Evolutionary conservation across 2,329 filamentous ascomycete species (phyloP).

Genomic region (Furcasterigmium furcatum): DNA sequence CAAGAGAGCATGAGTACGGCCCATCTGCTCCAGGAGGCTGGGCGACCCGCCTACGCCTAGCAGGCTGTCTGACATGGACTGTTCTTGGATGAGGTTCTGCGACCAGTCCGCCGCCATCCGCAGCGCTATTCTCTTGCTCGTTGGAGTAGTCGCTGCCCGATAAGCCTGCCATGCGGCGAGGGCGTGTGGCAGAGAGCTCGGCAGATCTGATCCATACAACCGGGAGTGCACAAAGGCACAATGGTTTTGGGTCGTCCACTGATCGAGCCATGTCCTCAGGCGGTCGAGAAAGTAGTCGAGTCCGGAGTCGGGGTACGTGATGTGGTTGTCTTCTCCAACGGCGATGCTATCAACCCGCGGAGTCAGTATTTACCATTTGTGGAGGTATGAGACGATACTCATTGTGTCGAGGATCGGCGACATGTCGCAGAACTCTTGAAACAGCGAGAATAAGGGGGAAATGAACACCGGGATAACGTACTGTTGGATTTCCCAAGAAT

Average conservation of each 20-base stretch:
- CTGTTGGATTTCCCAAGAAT: background rate
- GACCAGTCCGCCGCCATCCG: background rate
- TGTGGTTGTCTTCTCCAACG: background rate
- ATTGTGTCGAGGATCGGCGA: too few relatives aligned
- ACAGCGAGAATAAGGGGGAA: too few relatives aligned
- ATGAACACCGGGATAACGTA: too few relatives aligned
- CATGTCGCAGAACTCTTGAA: too few relatives aligned
- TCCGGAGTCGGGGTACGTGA: background rate
- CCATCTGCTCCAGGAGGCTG: conserved; percentile 8
- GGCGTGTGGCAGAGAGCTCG: conserved; percentile 12
- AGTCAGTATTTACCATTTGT: too few relatives aligned
- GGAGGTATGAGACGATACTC: too few relatives aligned
- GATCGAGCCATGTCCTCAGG: conserved; percentile 12
- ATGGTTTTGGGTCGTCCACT: conserved; percentile 14
- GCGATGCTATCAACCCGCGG: too few relatives aligned
- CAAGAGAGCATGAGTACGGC: conserved; percentile 17
- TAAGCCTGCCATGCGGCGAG: conserved; percentile 7
- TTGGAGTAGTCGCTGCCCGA: conserved; percentile 2
- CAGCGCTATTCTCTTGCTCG: conserved; percentile 3
- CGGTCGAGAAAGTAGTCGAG: conserved; percentile 8
- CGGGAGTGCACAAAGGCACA: conserved; percentile 17
- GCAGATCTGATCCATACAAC: conserved; percentile 15
- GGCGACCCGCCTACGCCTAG: conserved; percentile 4
- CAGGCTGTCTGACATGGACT: background rate
- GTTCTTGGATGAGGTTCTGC: background rate